phyloP scores from a whole-genome alignment of 139 green algal genomes.

The Diplosphaera chodatii region DNA sequence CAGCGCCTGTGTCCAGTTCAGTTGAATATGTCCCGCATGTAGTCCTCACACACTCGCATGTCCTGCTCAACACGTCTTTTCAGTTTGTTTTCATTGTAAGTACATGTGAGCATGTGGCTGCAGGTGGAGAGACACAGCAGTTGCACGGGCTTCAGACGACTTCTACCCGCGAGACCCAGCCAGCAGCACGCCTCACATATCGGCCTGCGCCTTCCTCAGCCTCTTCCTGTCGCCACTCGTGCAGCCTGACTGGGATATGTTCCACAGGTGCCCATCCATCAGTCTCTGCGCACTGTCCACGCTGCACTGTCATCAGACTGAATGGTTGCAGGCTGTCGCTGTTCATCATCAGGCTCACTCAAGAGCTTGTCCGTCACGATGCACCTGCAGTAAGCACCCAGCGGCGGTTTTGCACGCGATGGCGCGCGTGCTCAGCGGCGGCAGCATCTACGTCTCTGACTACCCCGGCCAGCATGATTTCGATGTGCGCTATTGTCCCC shows the following conservation, averaged over 20 bases:
- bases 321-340: too few relatives aligned
- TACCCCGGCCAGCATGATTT: constrained; percentile 65
- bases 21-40: too few relatives aligned
- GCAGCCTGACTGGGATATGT: constrained; percentile 58
- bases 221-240: constrained; percentile 61
- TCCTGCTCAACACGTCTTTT: too few relatives aligned
- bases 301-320: too few relatives aligned
- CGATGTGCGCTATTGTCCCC: too few relatives aligned
- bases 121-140: constrained; percentile 70
- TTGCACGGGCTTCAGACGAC: constrained; percentile 86
- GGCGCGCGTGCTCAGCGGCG: constrained; percentile 52
- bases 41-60: too few relatives aligned
- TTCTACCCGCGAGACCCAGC: constrained; percentile 72
- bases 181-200: constrained; percentile 80
- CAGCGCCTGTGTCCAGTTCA: too few relatives aligned
- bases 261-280: constrained; percentile 45
- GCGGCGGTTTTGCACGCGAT: constrained; percentile 46
- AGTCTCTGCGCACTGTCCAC: too few relatives aligned
- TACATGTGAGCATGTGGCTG: too few relatives aligned
- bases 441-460: constrained; percentile 67
- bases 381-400: constrained; percentile 22
- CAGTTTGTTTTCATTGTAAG: too few relatives aligned
- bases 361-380: too few relatives aligned
- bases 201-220: constrained; percentile 79
- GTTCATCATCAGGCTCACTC: too few relatives aligned